A percentile compares a stretch with the other conserved stretches of the same genome.
Conservation (phyloP, 495 filamentous ascomycete genomes). For the Xylaria venustula region DNA sequence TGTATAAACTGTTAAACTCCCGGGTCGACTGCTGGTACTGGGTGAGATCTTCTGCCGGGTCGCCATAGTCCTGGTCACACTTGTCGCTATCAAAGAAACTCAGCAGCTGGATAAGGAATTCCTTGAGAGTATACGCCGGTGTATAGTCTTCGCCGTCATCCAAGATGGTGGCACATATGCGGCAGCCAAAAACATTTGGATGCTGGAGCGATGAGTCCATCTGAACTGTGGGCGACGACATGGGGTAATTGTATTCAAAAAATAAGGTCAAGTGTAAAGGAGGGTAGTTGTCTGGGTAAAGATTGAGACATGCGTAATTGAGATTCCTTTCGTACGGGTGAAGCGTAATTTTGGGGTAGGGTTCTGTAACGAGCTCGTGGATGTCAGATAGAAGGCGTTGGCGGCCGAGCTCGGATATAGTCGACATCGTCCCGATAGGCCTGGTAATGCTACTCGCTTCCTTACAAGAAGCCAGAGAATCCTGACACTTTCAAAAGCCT, state of each 20-base stretch:
- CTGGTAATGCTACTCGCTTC: no score
- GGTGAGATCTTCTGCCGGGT: not conserved
- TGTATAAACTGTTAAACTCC: not conserved
- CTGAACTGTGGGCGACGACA: conserved; percentile 38
- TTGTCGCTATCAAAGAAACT: conserved; percentile 59
- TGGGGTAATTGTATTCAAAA: conserved; percentile 39
- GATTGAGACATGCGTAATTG: conserved; percentile 37
- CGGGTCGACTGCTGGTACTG: not conserved
- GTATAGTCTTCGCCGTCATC: conserved; percentile 42
- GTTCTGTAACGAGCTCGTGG: conserved; percentile 43
- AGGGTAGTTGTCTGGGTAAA: conserved; percentile 34
- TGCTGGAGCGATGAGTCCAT: conserved; percentile 53
- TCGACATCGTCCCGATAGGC: not conserved
- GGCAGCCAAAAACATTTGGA: conserved; percentile 50
- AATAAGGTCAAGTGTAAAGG: conserved; percentile 35
- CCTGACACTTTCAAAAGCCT: no score
- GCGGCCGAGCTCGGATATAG: not conserved
- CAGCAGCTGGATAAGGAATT: conserved; percentile 53
- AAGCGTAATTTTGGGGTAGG: conserved; percentile 46
- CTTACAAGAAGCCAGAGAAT: no score
- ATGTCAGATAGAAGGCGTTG: conserved; percentile 43
- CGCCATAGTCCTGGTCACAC: conserved; percentile 37
- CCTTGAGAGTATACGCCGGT: conserved; percentile 51
- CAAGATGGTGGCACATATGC: conserved; percentile 52
- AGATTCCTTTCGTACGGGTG: conserved; percentile 35